These are phyloP conservation scores for Calonectria crousiana DNA, from an alignment of 2,329 filamentous ascomycete genomes.

Conservation along the genomic window DNA sequence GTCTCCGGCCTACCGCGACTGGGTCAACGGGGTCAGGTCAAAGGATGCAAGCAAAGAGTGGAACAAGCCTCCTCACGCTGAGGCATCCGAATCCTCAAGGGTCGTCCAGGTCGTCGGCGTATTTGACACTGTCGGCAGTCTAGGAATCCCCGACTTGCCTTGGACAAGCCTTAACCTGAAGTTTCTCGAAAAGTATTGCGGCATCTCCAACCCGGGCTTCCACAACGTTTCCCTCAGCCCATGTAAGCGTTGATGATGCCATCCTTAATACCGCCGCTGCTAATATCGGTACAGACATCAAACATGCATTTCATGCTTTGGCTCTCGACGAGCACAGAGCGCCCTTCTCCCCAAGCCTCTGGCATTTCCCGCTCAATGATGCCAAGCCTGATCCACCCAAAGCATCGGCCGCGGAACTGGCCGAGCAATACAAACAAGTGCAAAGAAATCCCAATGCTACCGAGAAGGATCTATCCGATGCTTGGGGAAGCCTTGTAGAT, in stretches of 20 bases:
- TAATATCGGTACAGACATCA: not conserved
- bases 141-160: not conserved
- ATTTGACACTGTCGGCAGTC: not conserved
- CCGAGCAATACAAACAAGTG: not conserved
- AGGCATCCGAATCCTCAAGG: not conserved
- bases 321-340: not conserved
- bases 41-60: not conserved
- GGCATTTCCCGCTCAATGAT: not conserved
- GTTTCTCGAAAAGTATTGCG: not conserved
- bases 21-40: not conserved
- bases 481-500: not conserved
- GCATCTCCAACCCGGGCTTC: not conserved
- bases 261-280: too few relatives aligned
- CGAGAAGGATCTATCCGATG: not conserved
- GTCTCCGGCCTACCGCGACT: not conserved
- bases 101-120: not conserved
- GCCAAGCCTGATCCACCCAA: not conserved
- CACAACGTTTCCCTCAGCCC: constrained; percentile 1
- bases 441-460: not conserved
- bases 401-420: not conserved
- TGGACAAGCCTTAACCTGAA: not conserved
- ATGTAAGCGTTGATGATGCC: not conserved
- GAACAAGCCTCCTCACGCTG: not conserved
- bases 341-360: not conserved
- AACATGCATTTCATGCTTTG: not conserved